Percentiles rank a stretch among this genome's conserved stretches.
Conservation (phyloP, 495 filamentous ascomycete species). For the Podospora appendiculata region DNA sequence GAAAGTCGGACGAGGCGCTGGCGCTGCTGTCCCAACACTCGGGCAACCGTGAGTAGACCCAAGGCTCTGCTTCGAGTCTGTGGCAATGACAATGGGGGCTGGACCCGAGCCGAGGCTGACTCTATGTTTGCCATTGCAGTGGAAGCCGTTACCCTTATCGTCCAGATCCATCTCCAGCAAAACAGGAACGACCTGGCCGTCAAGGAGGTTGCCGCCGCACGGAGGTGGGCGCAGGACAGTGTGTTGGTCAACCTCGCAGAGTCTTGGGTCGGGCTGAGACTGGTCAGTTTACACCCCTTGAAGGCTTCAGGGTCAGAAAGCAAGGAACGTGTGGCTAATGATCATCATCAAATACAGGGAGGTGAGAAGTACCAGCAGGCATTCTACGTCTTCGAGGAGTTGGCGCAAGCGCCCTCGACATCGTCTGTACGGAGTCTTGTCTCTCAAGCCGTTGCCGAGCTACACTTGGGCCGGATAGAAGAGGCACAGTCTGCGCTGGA, state of each 20-base stretch:
- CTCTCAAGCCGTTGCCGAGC: slow-evolving; percentile 83
- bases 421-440: slow-evolving; percentile 62
- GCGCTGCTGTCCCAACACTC: slow-evolving; percentile 72
- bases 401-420: slow-evolving; percentile 75
- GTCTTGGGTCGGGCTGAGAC: slow-evolving; percentile 83
- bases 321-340: neutral
- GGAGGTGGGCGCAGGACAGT: slow-evolving; percentile 93
- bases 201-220: slow-evolving; percentile 82
- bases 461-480: slow-evolving; percentile 81
- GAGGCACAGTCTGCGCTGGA: slow-evolving; percentile 84
- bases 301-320: neutral
- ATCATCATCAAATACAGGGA: slow-evolving; percentile 45
- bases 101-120: neutral
- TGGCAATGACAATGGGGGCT: neutral
- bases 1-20: slow-evolving; percentile 76
- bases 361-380: slow-evolving; percentile 94
- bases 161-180: slow-evolving; percentile 86
- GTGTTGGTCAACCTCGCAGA: slow-evolving; percentile 91
- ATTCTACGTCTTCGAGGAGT: slow-evolving; percentile 97
- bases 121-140: slow-evolving; percentile 22
- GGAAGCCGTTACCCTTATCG: slow-evolving; percentile 61
- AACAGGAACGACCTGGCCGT: slow-evolving; percentile 84
- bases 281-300: slow-evolving; percentile 50
- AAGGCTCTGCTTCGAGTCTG: neutral
- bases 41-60: slow-evolving; percentile 59